Conservation (phyloP, 768 basidiomycete species). For the Rubroboletus satanas region DNA sequence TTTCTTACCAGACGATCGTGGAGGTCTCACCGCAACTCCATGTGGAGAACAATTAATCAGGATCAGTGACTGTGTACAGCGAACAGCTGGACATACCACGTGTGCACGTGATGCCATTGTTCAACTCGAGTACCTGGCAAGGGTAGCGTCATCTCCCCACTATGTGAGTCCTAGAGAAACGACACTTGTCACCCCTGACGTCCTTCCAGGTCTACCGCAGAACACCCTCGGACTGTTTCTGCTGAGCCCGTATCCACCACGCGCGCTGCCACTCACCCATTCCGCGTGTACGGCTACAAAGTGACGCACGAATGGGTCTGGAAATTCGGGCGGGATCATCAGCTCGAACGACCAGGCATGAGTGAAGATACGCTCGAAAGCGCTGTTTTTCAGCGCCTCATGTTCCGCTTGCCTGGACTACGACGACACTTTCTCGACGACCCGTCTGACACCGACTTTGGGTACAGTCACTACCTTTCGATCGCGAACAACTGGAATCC, state of each 20-base stretch:
- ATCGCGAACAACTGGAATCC: background rate
- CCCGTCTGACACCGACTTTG: background rate
- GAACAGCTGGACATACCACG: too few relatives aligned
- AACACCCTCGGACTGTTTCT: background rate
- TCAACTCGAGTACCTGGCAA: too few relatives aligned
- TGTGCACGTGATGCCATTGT: too few relatives aligned
- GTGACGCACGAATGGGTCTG: background rate
- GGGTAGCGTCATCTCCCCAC: too few relatives aligned
- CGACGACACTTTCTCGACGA: background rate
- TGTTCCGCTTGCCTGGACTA: background rate
- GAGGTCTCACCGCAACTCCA: too few relatives aligned
- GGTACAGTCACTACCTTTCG: background rate
- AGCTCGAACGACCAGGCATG: background rate
- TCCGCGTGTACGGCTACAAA: too few relatives aligned
- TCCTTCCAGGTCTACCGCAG: background rate
- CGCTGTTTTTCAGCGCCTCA: background rate
- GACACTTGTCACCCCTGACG: background rate
- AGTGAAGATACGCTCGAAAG: background rate
- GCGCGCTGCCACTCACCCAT: background rate
- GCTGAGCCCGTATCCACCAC: background rate
- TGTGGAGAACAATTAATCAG: too few relatives aligned
- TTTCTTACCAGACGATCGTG: too few relatives aligned
- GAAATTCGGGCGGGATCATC: background rate
- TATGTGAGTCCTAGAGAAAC: background rate
- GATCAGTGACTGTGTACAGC: too few relatives aligned